Conservation (phyloP, 768 basidiomycete genomes). For the Filobasidium wieringae region DNA sequence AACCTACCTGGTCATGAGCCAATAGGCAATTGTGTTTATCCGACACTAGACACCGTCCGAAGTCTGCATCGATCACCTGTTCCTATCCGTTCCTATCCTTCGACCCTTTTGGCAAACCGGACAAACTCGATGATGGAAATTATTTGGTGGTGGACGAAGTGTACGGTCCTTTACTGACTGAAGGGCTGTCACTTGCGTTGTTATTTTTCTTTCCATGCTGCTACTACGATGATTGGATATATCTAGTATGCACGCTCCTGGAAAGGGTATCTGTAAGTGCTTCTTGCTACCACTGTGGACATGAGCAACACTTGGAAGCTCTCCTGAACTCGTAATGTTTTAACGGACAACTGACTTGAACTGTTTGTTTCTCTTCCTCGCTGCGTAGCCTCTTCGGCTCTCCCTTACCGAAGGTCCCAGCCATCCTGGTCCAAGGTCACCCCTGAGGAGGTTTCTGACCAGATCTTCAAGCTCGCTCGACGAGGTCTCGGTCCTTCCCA, state of each 20-base stretch:
- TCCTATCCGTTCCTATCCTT: too few species aligned
- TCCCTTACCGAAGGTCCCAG: constrained; percentile 89
- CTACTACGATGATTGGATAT: background rate
- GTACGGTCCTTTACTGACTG: background rate
- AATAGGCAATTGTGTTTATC: too few species aligned
- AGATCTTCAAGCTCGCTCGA: constrained; percentile 92
- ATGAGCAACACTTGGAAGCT: too few species aligned
- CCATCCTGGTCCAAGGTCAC: constrained; percentile 95
- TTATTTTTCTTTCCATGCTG: background rate
- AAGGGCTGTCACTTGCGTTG: background rate
- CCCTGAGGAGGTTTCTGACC: constrained; percentile 86
- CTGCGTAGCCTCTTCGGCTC: constrained; percentile 69
- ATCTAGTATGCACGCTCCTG: constrained; percentile 97
- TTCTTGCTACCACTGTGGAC: background rate
- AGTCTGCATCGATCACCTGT: too few species aligned
- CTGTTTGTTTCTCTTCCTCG: background rate
- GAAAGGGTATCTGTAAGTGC: constrained; percentile 94
- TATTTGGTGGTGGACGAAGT: background rate
- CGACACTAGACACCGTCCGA: too few species aligned
- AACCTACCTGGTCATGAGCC: too few species aligned
- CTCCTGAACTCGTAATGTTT: too few species aligned
- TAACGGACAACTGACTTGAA: background rate
- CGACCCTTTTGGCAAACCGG: too few species aligned
- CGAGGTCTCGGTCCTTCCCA: constrained; percentile 96
- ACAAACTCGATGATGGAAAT: too few species aligned